A percentile compares a stretch with the other conserved stretches of the same genome.
These are phyloP conservation scores for Sporobolomyces roseus DNA, from an alignment of 768 basidiomycete genomes.

Conservation along the genomic window DNA sequence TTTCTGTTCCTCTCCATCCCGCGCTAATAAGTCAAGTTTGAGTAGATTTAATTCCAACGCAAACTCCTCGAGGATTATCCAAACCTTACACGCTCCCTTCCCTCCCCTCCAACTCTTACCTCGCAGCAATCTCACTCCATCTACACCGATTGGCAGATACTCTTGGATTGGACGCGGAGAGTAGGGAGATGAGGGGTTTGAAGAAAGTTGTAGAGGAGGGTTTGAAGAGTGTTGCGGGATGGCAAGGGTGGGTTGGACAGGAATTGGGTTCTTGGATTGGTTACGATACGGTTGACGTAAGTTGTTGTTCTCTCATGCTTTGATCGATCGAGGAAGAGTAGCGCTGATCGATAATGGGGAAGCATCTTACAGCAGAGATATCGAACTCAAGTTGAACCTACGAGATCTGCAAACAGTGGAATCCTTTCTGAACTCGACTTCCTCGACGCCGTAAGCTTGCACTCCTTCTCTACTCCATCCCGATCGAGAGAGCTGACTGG, in stretches of 20 bases:
- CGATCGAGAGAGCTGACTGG: neutral
- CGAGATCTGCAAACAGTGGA: neutral
- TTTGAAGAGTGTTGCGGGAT: slow-evolving; percentile 32
- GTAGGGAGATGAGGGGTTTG: slow-evolving; percentile 11
- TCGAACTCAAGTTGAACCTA: neutral
- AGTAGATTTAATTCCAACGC: no score
- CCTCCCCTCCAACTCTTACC: slow-evolving; percentile 26
- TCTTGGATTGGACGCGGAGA: neutral
- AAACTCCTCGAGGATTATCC: no score
- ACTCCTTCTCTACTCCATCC: neutral
- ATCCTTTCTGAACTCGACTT: slow-evolving; percentile 27
- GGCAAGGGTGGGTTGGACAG: slow-evolving; percentile 36
- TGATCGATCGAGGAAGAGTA: no score
- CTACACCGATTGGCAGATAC: slow-evolving; percentile 34
- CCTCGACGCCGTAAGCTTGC: slow-evolving; percentile 15
- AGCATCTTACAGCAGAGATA: neutral
- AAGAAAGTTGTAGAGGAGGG: slow-evolving; percentile 23
- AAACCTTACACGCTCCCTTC: slow-evolving; percentile 9
- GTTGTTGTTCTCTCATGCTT: neutral
- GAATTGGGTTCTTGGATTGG: slow-evolving; percentile 36
- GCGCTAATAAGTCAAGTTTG: no score
- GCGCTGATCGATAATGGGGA: no score
- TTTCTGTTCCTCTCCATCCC: neutral
- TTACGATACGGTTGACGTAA: slow-evolving; percentile 11
- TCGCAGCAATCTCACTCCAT: slow-evolving; percentile 35